phyloP scores from a whole-genome alignment of 2,329 filamentous ascomycete species.

The Xylariaceae sp. region DNA sequence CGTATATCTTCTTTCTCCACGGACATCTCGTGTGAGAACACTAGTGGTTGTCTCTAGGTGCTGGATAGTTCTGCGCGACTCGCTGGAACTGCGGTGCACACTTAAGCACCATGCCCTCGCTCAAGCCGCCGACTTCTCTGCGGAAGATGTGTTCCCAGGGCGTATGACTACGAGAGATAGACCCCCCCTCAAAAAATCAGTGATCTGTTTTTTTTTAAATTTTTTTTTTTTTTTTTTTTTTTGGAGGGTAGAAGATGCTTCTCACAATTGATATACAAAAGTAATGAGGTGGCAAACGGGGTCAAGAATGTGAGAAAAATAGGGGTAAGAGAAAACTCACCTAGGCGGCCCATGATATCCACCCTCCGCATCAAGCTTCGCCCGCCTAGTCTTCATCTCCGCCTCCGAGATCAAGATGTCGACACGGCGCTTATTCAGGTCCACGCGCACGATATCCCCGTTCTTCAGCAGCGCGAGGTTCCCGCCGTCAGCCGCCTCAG shows the following conservation, averaged over 20 bases:
- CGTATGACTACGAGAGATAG: conserved; percentile 32
- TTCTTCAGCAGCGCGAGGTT: conserved; percentile 46
- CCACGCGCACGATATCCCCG: conserved; percentile 46
- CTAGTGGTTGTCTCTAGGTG: conserved; percentile 41
- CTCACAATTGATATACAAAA: neutral
- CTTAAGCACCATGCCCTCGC: conserved; percentile 42
- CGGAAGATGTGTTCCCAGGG: conserved; percentile 48
- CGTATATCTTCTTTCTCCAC: neutral
- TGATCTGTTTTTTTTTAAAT: too few relatives aligned
- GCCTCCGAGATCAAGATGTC: conserved; percentile 40
- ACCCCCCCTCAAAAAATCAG: neutral
- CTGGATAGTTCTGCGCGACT: conserved; percentile 38
- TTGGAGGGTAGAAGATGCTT: neutral
- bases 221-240: too few relatives aligned
- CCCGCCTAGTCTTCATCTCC: conserved; percentile 37
- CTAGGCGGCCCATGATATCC: conserved; percentile 36
- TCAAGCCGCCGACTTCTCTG: conserved; percentile 40
- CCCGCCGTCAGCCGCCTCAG: conserved; percentile 49
- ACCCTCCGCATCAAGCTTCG: conserved; percentile 34
- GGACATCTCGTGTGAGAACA: neutral
- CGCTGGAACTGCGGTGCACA: conserved; percentile 42
- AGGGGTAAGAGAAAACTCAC: neutral
- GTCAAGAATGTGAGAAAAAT: neutral
- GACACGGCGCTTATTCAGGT: conserved; percentile 43
- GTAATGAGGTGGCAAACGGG: neutral